Conservation (phyloP, 371 early-diverging fungal genomes). For the Apophysomyces elegans region DNA sequence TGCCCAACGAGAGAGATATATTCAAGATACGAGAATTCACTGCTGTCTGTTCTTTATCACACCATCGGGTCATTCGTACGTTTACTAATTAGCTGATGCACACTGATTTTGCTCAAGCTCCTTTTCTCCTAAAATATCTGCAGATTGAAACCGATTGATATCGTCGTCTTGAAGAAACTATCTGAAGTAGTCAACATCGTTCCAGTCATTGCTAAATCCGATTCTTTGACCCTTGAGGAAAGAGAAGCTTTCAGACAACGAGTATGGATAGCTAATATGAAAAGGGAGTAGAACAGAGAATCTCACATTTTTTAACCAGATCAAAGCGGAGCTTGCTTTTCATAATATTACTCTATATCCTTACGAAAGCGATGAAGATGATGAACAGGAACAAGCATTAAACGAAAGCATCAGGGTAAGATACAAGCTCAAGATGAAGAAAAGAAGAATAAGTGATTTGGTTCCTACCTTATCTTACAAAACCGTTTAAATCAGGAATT, state of each 20-base stretch:
- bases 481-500: constrained; percentile 49
- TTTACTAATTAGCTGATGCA: neutral
- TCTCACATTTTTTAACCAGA: constrained; percentile 28
- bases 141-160: constrained; percentile 79
- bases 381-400: constrained; percentile 74
- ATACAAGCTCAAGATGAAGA: neutral
- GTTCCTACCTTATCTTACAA: too few species aligned
- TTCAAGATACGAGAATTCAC: constrained; percentile 83
- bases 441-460: neutral
- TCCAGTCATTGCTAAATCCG: constrained; percentile 86
- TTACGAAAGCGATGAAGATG: constrained; percentile 82
- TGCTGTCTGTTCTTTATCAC: constrained; percentile 76
- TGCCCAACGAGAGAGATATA: constrained; percentile 78
- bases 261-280: constrained; percentile 30
- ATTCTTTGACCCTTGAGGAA: constrained; percentile 78
- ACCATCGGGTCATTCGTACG: constrained; percentile 73
- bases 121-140: constrained; percentile 1
- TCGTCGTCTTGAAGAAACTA: constrained; percentile 70
- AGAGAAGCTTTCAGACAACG: constrained; percentile 70
- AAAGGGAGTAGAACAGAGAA: too few species aligned
- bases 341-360: constrained; percentile 90
- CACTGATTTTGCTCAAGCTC: neutral
- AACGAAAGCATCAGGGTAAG: constrained; percentile 70
- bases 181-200: constrained; percentile 75
- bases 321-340: constrained; percentile 88